A percentile compares a stretch with the other conserved stretches of the same genome.
Evolutionary conservation across 2,329 filamentous ascomycete genomes (phyloP).

Genomic region (Talaromyces sp.): DNA sequence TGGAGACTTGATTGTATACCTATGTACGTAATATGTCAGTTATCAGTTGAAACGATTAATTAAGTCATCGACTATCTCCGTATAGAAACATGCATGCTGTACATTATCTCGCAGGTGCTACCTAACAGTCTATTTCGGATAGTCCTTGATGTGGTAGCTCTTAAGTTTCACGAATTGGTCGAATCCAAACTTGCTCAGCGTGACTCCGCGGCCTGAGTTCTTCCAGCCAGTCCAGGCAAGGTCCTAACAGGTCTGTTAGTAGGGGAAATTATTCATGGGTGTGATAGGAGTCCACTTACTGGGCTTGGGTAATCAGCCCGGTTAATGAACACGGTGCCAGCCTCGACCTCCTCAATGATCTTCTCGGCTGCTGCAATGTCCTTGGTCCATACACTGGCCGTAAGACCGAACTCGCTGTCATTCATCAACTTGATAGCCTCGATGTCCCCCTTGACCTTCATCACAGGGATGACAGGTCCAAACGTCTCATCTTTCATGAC

Average conservation of each 20-base stretch:
- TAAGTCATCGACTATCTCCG: not conserved
- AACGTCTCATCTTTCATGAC: slow-evolving; percentile 96
- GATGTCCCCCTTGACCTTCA: slow-evolving; percentile 75
- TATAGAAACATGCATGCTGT: not conserved
- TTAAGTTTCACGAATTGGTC: slow-evolving; percentile 96
- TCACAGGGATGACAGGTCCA: slow-evolving; percentile 84
- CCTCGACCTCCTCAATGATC: slow-evolving; percentile 76
- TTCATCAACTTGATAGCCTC: slow-evolving; percentile 88
- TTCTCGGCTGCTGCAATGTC: slow-evolving; percentile 71
- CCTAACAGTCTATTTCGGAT: slow-evolving; percentile 45
- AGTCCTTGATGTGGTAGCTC: slow-evolving; percentile 89
- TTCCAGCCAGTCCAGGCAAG: slow-evolving; percentile 98
- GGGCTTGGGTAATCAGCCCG: slow-evolving; percentile 88
- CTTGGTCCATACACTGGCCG: slow-evolving; percentile 96
- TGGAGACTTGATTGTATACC: not conserved
- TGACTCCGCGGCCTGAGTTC: slow-evolving; percentile 89
- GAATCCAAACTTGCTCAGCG: slow-evolving; percentile 83
- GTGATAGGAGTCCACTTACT: slow-evolving; percentile 52
- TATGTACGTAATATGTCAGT: not conserved
- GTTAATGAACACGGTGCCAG: slow-evolving; percentile 95
- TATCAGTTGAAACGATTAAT: not conserved
- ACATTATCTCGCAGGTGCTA: not conserved
- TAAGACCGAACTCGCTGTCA: slow-evolving; percentile 88
- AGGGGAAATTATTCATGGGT: not conserved
- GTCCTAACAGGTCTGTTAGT: slow-evolving; percentile 53